Evolutionary conservation across 169 alveolate genomes (phyloP).

Genomic region (Theileria parva): DNA sequence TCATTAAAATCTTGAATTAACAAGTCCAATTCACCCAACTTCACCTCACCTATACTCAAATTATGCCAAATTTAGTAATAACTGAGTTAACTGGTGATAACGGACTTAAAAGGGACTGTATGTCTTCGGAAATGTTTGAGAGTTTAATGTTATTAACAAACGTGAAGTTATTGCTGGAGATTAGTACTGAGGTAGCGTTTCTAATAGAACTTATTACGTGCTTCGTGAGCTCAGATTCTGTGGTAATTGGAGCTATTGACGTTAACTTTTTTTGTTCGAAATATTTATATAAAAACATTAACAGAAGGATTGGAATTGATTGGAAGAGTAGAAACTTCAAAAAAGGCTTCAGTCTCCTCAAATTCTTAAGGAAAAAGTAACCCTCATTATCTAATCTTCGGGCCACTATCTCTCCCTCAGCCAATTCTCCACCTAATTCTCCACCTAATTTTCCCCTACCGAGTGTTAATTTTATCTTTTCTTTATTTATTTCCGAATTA

Average conservation of each 20-base stretch:
- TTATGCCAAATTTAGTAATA: background rate
- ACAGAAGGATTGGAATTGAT: constrained; percentile 25
- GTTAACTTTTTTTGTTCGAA: constrained; percentile 16
- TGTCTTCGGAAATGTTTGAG: background rate
- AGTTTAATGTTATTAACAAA: background rate
- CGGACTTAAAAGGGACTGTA: background rate
- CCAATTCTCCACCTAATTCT: no score
- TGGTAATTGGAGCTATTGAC: background rate
- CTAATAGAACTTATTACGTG: background rate
- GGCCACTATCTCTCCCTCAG: no score
- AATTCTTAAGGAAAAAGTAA: background rate
- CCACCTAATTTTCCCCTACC: no score
- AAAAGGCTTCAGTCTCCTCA: constrained; percentile 33
- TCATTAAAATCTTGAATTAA: no score
- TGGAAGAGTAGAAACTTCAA: constrained; percentile 38
- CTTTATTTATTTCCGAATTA: no score
- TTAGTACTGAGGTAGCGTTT: background rate
- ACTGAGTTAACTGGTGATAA: background rate
- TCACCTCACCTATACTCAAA: background rate
- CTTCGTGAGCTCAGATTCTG: background rate
- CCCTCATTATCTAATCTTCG: no score
- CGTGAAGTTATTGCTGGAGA: background rate
- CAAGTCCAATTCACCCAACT: no score
- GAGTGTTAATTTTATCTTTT: no score
- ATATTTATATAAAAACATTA: constrained; percentile 29